phyloP scores from a whole-genome alignment of 129 eudicot genomes.

The Logfia minima region DNA sequence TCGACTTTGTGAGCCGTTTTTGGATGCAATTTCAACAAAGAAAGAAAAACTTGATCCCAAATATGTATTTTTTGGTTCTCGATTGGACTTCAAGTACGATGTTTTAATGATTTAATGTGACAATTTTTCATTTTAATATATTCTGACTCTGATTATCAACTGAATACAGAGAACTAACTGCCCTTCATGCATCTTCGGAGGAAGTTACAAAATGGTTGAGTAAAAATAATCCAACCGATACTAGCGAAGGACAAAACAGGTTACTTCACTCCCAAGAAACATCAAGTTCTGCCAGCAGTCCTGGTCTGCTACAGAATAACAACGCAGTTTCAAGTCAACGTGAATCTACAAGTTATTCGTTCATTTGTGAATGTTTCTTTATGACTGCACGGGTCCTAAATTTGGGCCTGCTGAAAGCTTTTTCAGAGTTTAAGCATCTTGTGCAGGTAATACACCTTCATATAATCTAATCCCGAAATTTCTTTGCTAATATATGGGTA shows the following conservation, averaged over 20 bases:
- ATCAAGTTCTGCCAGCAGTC: slow-evolving; percentile 32
- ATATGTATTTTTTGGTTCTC: slow-evolving; percentile 62
- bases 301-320: slow-evolving; percentile 36
- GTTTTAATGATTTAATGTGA: slow-evolving; percentile 9
- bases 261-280: slow-evolving; percentile 66
- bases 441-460: slow-evolving; percentile 58
- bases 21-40: slow-evolving; percentile 75
- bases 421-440: slow-evolving; percentile 95
- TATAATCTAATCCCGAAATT: neutral
- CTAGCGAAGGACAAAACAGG: slow-evolving; percentile 55
- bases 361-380: slow-evolving; percentile 95
- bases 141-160: slow-evolving; percentile 15
- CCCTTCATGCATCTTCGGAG: slow-evolving; percentile 95
- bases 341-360: slow-evolving; percentile 58
- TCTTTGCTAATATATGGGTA: slow-evolving; percentile 10
- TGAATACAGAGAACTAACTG: slow-evolving; percentile 68
- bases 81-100: slow-evolving; percentile 78
- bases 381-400: slow-evolving; percentile 97
- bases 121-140: slow-evolving; percentile 1
- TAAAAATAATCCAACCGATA: slow-evolving; percentile 30
- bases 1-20: slow-evolving; percentile 85
- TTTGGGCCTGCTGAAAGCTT: slow-evolving; percentile 89
- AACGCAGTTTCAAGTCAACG: slow-evolving; percentile 35
- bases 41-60: slow-evolving; percentile 88
- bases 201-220: slow-evolving; percentile 72